Evolutionary conservation across 768 basidiomycete genomes (phyloP).

Genomic region (Podaxis mareebaensis): DNA sequence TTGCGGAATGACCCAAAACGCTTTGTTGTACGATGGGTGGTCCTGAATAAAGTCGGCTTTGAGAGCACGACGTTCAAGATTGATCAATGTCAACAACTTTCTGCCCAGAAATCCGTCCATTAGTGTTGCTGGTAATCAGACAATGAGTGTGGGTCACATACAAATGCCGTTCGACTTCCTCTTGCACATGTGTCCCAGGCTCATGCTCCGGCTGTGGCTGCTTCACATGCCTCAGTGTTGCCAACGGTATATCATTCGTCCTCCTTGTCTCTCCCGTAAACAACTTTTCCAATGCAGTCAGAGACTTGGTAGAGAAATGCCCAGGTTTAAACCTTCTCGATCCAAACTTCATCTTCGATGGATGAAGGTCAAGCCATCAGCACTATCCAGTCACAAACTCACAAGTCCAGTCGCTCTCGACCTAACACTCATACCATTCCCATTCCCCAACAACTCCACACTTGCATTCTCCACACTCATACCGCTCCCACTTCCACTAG

Average conservation of each 20-base stretch:
- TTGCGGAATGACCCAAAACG: conserved; percentile 89
- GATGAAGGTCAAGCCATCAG: background rate
- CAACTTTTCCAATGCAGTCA: conserved; percentile 62
- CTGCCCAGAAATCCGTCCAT: conserved; percentile 34
- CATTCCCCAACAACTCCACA: background rate
- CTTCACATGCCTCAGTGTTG: conserved; percentile 48
- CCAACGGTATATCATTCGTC: conserved; percentile 58
- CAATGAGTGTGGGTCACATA: conserved; percentile 33
- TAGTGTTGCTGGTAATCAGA: background rate
- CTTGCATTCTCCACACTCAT: background rate
- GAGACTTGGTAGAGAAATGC: conserved; percentile 57
- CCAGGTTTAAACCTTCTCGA: conserved; percentile 35
- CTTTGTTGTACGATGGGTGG: conserved; percentile 87
- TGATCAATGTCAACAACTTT: conserved; percentile 67
- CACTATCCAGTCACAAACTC: background rate
- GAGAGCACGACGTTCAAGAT: conserved; percentile 69
- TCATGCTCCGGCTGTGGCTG: conserved; percentile 29
- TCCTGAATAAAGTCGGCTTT: conserved; percentile 86
- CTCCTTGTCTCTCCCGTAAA: conserved; percentile 56
- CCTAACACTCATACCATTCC: background rate
- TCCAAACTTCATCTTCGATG: conserved; percentile 24
- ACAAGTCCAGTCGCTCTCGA: background rate
- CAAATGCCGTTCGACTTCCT: conserved; percentile 76
- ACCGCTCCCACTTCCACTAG: background rate
- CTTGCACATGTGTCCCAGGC: conserved; percentile 37